Conservation (phyloP, 805 yeast genomes). For the Saturnispora zaruensis region DNA sequence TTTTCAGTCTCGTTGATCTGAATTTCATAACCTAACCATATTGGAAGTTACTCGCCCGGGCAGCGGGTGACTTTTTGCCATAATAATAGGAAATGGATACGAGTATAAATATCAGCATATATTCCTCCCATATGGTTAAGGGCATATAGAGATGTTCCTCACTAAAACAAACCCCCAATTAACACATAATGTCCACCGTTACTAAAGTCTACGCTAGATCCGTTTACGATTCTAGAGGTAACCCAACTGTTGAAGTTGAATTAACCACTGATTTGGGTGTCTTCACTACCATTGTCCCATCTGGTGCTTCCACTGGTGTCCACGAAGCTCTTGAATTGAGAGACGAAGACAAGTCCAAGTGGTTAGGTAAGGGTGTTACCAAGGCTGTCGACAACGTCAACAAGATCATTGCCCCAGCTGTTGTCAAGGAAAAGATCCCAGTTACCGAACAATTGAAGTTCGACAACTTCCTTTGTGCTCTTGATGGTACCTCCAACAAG, state of each 20-base stretch:
- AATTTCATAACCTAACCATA: not conserved
- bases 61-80: constrained; percentile 1
- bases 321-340: constrained; percentile 98
- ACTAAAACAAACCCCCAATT: not conserved
- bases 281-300: constrained; percentile 97
- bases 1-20: not conserved
- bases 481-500: constrained; percentile 98
- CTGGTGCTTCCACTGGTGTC: constrained; percentile 99
- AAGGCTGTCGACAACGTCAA: constrained; percentile 97
- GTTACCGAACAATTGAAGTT: constrained; percentile 79
- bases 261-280: constrained; percentile 84
- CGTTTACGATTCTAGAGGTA: constrained; percentile 99
- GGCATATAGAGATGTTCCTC: not conserved
- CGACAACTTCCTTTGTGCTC: constrained; percentile 74
- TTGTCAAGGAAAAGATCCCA: constrained; percentile 70
- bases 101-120: not conserved
- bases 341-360: constrained; percentile 94
- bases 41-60: constrained; percentile 1
- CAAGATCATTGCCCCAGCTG: constrained; percentile 89
- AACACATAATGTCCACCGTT: constrained; percentile 43
- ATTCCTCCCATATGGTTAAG: not conserved
- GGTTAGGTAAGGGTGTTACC: constrained; percentile 98
- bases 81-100: not conserved
- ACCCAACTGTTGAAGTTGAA: constrained; percentile 99
- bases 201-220: constrained; percentile 86